These are phyloP conservation scores for Phytopythium cucurbitacearum DNA, from an alignment of 352 stramenopile genomes.

Conservation along the genomic window DNA sequence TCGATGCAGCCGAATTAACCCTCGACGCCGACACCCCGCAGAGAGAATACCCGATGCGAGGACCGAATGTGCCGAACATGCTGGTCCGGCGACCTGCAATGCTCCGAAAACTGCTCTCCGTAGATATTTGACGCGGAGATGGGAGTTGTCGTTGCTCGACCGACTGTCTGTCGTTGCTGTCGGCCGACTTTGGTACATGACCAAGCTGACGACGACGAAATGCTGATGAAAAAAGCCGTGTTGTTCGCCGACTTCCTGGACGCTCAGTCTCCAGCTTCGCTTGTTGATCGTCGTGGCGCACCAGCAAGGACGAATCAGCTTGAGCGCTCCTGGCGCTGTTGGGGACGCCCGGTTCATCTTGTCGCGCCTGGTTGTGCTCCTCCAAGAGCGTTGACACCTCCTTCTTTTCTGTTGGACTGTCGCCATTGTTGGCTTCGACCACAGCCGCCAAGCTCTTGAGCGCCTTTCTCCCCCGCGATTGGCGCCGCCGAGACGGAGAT, in stretches of 20 bases:
- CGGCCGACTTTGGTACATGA: neutral
- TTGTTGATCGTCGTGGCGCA: slow-evolving; percentile 6
- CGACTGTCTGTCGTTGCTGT: neutral
- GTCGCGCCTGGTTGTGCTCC: neutral
- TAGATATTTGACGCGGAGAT: no score
- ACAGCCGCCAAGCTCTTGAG: slow-evolving; percentile 2
- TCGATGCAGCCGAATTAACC: slow-evolving; percentile 16
- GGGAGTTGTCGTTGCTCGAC: no score
- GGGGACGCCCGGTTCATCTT: slow-evolving; percentile 7
- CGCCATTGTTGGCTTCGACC: neutral
- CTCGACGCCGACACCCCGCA: slow-evolving; percentile 1
- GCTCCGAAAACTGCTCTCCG: no score
- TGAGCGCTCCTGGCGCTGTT: slow-evolving; percentile 21
- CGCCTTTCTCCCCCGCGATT: neutral
- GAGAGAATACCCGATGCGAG: neutral
- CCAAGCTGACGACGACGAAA: neutral
- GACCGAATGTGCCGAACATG: no score
- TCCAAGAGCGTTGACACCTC: slow-evolving; percentile 1
- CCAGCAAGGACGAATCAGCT: slow-evolving; percentile 34
- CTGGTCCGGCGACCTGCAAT: no score
- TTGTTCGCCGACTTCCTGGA: neutral
- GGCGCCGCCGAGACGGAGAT: neutral
- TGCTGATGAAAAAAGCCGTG: slow-evolving; percentile 1
- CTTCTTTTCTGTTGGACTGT: neutral
- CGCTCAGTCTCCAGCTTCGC: neutral